phyloP scores from a whole-genome alignment of 2,329 filamentous ascomycete species.

The Colletotrichum truncatum region DNA sequence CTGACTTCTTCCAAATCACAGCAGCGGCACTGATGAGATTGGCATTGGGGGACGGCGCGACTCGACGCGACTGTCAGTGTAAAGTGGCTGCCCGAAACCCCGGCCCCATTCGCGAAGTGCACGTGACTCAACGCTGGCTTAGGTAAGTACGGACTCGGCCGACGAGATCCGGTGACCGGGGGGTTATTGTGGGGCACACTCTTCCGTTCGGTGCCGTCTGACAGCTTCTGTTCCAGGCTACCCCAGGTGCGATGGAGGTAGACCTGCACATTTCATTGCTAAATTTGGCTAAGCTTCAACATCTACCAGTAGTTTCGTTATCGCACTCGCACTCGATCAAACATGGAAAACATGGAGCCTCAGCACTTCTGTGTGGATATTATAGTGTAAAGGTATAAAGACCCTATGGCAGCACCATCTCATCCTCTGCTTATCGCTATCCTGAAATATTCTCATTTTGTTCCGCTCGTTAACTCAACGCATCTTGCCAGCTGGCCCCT shows the following conservation, averaged over 20 bases:
- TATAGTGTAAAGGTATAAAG: background rate
- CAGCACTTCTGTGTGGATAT: background rate
- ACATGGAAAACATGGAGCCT: background rate
- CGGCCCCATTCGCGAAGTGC: background rate
- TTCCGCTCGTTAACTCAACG: background rate
- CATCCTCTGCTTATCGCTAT: background rate
- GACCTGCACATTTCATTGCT: background rate
- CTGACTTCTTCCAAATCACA: conserved; percentile 13
- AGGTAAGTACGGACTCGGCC: background rate
- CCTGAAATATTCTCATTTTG: background rate
- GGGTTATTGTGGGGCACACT: background rate
- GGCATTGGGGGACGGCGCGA: conserved; percentile 16
- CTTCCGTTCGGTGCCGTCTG: background rate
- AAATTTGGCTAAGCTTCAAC: background rate
- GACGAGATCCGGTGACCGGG: background rate
- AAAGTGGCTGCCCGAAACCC: conserved; percentile 21
- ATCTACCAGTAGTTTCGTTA: background rate
- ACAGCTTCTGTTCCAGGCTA: conserved; percentile 2
- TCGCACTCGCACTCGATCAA: background rate
- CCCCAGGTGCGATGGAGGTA: too few relatives aligned
- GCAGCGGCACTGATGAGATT: conserved; percentile 11
- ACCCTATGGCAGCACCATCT: background rate
- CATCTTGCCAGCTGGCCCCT: conserved; percentile 37
- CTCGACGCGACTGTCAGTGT: conserved; percentile 10
- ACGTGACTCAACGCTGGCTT: background rate